These are phyloP conservation scores for Cladobotryum protrusum DNA, from an alignment of 2,329 filamentous ascomycete species.

Conservation along the genomic window DNA sequence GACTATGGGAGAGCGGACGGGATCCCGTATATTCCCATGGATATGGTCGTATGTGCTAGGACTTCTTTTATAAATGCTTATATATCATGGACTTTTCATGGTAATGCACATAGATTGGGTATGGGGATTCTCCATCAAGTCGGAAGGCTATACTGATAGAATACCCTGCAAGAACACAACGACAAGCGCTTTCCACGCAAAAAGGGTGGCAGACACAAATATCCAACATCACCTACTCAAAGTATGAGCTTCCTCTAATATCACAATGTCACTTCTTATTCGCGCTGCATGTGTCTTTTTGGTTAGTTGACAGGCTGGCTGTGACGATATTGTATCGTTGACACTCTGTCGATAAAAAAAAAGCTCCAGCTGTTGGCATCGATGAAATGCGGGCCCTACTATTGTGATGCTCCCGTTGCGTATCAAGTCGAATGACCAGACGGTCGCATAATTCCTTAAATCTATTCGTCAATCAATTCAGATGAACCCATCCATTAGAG, in stretches of 20 bases:
- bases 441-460: conserved; percentile 8
- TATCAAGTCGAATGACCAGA: conserved; percentile 20
- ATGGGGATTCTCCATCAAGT: too few relatives aligned
- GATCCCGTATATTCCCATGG: too few relatives aligned
- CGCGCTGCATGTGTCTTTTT: conserved; percentile 45
- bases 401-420: conserved; percentile 38
- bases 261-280: conserved; percentile 10
- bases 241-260: neutral
- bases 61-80: too few relatives aligned
- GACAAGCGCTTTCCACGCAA: too few relatives aligned
- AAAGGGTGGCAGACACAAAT: too few relatives aligned
- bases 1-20: too few relatives aligned
- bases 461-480: conserved; percentile 11
- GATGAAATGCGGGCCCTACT: conserved; percentile 21
- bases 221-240: too few relatives aligned
- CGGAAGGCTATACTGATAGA: too few relatives aligned
- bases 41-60: too few relatives aligned
- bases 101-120: too few relatives aligned
- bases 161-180: too few relatives aligned
- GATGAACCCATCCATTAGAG: conserved; percentile 15
- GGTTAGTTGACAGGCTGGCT: conserved; percentile 39
- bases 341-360: conserved; percentile 36
- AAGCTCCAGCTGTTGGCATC: conserved; percentile 14
- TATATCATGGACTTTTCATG: too few relatives aligned
- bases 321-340: conserved; percentile 34